These are phyloP conservation scores for Saccharomyces hybrid DNA, from an alignment of 1,139 yeast genomes.

Conservation along the genomic window DNA sequence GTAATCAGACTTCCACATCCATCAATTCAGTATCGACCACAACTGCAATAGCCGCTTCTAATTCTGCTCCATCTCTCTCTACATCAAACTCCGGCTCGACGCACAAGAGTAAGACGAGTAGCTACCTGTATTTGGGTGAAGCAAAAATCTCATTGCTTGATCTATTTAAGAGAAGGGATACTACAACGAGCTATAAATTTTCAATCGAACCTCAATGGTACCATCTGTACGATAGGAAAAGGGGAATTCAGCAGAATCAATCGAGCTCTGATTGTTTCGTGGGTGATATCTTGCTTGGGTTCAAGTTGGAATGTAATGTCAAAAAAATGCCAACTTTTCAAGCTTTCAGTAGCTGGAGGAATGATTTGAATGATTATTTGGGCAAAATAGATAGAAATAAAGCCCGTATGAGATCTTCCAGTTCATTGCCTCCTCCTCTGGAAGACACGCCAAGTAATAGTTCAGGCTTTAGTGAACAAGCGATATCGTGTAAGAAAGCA, in stretches of 20 bases:
- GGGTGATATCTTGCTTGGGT: conserved; percentile 25
- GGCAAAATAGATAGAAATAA: not conserved
- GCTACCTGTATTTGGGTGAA: conserved; percentile 28
- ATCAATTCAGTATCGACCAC: not conserved
- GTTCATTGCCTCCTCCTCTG: not conserved
- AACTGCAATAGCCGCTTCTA: not conserved
- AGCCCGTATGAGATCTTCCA: not conserved
- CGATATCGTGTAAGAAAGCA: not conserved
- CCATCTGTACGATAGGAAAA: conserved; percentile 22
- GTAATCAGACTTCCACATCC: not conserved
- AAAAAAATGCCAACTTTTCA: conserved; percentile 15
- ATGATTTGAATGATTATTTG: conserved; percentile 3
- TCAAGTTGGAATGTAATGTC: conserved; percentile 14
- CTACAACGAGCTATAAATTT: conserved; percentile 17
- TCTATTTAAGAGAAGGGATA: conserved; percentile 19
- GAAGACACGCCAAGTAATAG: not conserved
- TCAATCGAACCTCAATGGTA: conserved; percentile 20
- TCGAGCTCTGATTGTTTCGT: conserved; percentile 9
- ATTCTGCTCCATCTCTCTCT: not conserved
- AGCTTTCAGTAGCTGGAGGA: conserved; percentile 21
- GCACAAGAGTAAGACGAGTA: not conserved
- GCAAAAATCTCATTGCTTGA: conserved; percentile 24
- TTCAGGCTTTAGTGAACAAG: not conserved
- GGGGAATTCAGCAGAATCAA: conserved; percentile 10
- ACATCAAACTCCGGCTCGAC: not conserved